Percentiles rank a stretch among this genome's conserved stretches.
These are phyloP conservation scores for Ophiostoma piceae DNA, from an alignment of 2,329 filamentous ascomycete species.

Conservation along the genomic window DNA sequence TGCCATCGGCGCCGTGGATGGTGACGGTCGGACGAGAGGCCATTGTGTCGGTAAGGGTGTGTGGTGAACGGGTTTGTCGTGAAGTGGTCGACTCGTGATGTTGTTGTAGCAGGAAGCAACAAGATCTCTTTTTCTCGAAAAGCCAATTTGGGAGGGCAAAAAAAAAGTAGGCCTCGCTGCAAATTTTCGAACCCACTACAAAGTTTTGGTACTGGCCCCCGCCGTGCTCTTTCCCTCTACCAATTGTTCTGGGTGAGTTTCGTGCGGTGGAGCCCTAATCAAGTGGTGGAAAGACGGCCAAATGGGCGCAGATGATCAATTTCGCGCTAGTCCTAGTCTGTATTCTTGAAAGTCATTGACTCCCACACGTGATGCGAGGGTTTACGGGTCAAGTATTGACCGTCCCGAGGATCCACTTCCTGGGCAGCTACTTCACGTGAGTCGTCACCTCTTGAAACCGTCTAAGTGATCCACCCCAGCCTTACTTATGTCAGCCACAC, in stretches of 20 bases:
- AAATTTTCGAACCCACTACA: conserved; percentile 22
- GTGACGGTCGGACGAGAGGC: conserved; percentile 96
- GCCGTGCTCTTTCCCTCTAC: not conserved
- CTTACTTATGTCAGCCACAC: not conserved
- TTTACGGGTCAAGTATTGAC: conserved; percentile 16
- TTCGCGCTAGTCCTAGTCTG: conserved; percentile 5
- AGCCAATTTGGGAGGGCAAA: not conserved
- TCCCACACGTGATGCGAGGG: conserved; percentile 22
- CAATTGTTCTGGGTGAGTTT: conserved; percentile 15
- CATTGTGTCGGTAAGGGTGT: conserved; percentile 48
- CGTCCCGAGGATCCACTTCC: not conserved
- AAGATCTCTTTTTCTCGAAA: conserved; percentile 10
- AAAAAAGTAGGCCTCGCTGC: conserved; percentile 7
- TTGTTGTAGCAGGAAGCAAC: conserved; percentile 11
- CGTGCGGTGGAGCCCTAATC: conserved; percentile 27
- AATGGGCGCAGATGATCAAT: not conserved
- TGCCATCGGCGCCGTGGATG: conserved; percentile 94
- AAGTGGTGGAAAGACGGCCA: not conserved
- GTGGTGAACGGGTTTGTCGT: conserved; percentile 20
- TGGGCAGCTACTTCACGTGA: not conserved
- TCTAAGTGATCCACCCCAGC: no score
- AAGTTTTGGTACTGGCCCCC: conserved; percentile 19
- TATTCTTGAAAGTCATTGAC: not conserved
- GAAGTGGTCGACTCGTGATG: conserved; percentile 19
- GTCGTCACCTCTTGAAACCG: not conserved